A percentile compares a stretch with the other conserved stretches of the same genome.
Conservation (phyloP, 441 rosid genomes). For the Jatropha multifida region DNA sequence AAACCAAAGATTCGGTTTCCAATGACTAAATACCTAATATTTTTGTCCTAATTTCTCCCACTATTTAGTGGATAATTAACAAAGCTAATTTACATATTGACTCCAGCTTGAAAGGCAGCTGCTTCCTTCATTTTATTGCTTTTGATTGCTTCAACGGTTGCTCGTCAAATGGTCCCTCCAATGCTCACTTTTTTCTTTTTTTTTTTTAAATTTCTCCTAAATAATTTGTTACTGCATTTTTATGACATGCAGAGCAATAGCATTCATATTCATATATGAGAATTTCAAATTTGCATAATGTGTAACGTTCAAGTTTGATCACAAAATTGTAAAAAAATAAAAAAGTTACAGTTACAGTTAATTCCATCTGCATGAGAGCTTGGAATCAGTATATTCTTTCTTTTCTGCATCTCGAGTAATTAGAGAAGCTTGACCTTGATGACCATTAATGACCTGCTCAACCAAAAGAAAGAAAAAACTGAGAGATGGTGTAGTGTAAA, state of each 20-base stretch:
- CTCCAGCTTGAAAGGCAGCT: constrained; percentile 1
- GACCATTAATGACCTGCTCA: too few relatives aligned
- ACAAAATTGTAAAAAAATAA: neutral
- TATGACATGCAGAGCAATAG: too few relatives aligned
- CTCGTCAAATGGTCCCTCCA: neutral
- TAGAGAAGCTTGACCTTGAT: too few relatives aligned
- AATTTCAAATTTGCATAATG: too few relatives aligned
- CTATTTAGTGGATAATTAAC: constrained; percentile 11
- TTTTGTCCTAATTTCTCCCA: constrained; percentile 30
- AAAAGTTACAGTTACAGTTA: neutral
- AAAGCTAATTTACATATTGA: neutral
- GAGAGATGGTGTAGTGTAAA: neutral
- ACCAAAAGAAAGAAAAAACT: too few relatives aligned
- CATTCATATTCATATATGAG: too few relatives aligned
- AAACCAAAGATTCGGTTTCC: constrained; percentile 13
- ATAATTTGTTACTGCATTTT: too few relatives aligned
- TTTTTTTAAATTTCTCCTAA: neutral
- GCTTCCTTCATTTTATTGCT: neutral
- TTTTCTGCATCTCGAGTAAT: too few relatives aligned
- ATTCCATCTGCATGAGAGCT: too few relatives aligned
- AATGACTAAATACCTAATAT: constrained; percentile 24
- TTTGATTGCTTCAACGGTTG: neutral
- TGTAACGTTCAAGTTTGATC: too few relatives aligned
- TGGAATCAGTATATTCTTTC: too few relatives aligned
- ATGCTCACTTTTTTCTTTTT: neutral